A percentile compares a stretch with the other conserved stretches of the same genome.
phyloP scores from a whole-genome alignment of 83 land plant genomes.

The Isoetes engelmannii region DNA sequence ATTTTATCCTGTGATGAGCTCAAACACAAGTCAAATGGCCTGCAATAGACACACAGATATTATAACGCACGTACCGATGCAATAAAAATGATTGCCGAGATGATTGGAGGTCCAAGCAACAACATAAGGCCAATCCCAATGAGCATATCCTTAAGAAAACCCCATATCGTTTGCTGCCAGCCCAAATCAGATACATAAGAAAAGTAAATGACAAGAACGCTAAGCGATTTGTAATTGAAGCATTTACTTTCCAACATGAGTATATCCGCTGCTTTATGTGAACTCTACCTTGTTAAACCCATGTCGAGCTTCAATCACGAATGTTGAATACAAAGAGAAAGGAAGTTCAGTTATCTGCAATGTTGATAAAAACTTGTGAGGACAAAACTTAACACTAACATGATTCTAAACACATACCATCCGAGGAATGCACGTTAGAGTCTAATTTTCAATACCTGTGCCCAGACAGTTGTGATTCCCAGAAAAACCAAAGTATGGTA shows the following conservation, averaged over 20 bases:
- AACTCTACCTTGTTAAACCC: conserved; percentile 82
- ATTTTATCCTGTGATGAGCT: not conserved
- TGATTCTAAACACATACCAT: not conserved
- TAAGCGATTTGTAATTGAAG: not conserved
- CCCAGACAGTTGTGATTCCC: conserved; percentile 74
- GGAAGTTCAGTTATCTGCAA: conserved; percentile 90
- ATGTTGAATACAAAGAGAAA: conserved; percentile 90
- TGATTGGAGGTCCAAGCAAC: conserved; percentile 85
- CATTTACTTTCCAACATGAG: too few species aligned
- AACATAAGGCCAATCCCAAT: conserved; percentile 51
- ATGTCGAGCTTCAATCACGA: conserved; percentile 96
- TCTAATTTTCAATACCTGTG: conserved; percentile 55
- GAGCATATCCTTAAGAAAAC: conserved; percentile 73
- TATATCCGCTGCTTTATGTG: not conserved
- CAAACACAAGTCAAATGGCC: not conserved
- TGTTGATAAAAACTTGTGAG: not conserved
- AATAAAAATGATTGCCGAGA: conserved; percentile 82
- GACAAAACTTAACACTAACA: conserved; percentile 5
- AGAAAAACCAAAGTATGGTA: conserved; percentile 75
- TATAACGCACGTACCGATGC: conserved; percentile 51
- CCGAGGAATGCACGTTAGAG: not conserved
- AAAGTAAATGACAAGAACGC: not conserved
- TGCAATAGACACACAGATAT: not conserved
- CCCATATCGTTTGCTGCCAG: conserved; percentile 89
- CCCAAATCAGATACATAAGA: not conserved